phyloP scores from a whole-genome alignment of 768 basidiomycete species.

The Ramaria sp. region DNA sequence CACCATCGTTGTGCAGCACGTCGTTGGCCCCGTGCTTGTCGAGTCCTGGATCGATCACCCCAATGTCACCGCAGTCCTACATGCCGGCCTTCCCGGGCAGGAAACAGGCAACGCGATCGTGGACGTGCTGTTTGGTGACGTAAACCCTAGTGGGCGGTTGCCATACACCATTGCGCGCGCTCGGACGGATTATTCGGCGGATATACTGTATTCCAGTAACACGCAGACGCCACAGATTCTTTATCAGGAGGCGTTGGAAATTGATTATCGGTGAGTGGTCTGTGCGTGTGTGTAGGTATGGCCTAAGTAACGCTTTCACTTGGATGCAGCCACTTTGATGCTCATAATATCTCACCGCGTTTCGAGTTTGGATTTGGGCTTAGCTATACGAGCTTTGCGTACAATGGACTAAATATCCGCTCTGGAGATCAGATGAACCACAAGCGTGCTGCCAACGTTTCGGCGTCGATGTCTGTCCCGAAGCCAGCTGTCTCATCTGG shows the following conservation, averaged over 20 bases:
- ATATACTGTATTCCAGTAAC: conserved; percentile 27
- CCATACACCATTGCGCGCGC: conserved; percentile 71
- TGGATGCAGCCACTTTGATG: conserved; percentile 61
- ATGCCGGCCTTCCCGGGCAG: conserved; percentile 52
- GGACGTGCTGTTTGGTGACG: conserved; percentile 60
- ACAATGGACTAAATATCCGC: conserved; percentile 43
- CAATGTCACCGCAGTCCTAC: conserved; percentile 32
- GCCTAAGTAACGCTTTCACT: no score
- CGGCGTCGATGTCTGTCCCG: no score
- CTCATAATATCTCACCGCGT: conserved; percentile 32
- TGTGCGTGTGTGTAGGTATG: conserved; percentile 10
- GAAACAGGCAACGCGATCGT: conserved; percentile 65
- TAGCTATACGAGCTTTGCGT: conserved; percentile 76
- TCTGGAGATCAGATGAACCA: conserved; percentile 11
- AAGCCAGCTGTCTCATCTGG: no score
- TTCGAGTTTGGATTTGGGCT: conserved; percentile 85
- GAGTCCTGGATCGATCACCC: conserved; percentile 68
- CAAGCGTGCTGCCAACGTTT: no score
- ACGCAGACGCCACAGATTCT: conserved; percentile 38
- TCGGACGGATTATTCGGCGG: conserved; percentile 45
- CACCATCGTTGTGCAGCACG: conserved; percentile 73
- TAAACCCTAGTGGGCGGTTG: conserved; percentile 57
- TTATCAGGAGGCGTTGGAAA: conserved; percentile 39
- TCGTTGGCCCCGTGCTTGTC: conserved; percentile 60
- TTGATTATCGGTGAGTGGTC: conserved; percentile 19